Conservation (phyloP, 805 yeast species). For the Wickerhamomyces rabaulensis region DNA sequence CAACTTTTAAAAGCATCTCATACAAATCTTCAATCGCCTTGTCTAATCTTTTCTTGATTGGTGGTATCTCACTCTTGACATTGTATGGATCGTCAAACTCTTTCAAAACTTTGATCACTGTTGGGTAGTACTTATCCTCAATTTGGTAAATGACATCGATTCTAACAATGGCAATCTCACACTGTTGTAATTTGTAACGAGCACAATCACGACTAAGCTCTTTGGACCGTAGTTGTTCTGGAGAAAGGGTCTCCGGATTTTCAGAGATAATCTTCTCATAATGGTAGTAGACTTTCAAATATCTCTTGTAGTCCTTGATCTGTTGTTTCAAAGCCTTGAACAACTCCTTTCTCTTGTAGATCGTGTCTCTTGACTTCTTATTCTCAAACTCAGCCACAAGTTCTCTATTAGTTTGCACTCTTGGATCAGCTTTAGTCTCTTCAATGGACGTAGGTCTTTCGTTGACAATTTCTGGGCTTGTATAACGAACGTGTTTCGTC, state of each 20-base stretch:
- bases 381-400: conserved; percentile 9
- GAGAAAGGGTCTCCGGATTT: neutral
- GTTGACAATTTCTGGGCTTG: neutral
- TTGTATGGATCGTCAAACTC: conserved; percentile 11
- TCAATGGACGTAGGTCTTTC: neutral
- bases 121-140: conserved; percentile 4
- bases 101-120: conserved; percentile 2
- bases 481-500: neutral
- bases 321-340: neutral
- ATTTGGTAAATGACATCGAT: conserved; percentile 2
- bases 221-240: neutral
- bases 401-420: neutral
- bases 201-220: conserved; percentile 13
- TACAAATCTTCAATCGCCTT: neutral
- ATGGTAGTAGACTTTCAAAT: neutral
- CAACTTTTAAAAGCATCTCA: conserved; percentile 4
- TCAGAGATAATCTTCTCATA: neutral
- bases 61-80: conserved; percentile 5
- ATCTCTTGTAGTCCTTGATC: conserved; percentile 3
- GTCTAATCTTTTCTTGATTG: neutral
- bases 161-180: conserved; percentile 6
- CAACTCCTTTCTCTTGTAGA: neutral
- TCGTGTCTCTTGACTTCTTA: neutral
- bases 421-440: neutral
- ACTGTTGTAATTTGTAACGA: conserved; percentile 7